Evolutionary conservation across 1,284 basidiomycete genomes (phyloP).

Genomic region (Trichosporon ovoides): DNA sequence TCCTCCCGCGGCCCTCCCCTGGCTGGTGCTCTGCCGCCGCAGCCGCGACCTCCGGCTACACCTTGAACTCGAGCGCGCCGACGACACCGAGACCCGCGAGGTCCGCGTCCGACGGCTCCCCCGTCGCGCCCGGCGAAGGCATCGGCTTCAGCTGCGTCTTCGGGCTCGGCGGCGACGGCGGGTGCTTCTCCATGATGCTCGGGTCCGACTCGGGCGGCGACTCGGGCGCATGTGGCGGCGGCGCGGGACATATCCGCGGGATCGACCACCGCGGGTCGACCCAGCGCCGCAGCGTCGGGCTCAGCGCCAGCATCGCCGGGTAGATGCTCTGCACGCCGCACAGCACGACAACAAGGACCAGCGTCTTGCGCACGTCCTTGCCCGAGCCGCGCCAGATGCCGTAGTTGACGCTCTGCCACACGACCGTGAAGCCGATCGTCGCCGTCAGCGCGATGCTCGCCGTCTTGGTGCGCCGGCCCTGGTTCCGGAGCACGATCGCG

Average conservation of each 20-base stretch:
- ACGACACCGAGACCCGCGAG: not conserved
- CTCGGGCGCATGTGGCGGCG: not conserved
- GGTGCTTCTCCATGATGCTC: not conserved
- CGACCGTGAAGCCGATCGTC: slow-evolving; percentile 30
- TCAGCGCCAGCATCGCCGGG: slow-evolving; percentile 21
- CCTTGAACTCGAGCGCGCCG: not conserved
- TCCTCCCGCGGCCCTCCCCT: no score
- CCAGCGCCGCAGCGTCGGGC: slow-evolving; percentile 24
- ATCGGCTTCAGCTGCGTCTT: not conserved
- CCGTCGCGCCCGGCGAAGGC: not conserved
- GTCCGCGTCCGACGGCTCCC: slow-evolving; percentile 1
- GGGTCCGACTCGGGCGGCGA: not conserved
- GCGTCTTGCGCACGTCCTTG: slow-evolving; percentile 16
- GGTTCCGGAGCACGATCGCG: slow-evolving; percentile 40
- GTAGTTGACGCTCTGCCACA: slow-evolving; percentile 34
- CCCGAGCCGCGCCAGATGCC: slow-evolving; percentile 14
- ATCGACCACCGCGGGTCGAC: slow-evolving; percentile 33
- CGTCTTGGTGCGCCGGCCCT: slow-evolving; percentile 39
- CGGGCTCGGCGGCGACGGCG: not conserved
- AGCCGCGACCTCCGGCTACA: not conserved
- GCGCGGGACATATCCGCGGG: not conserved
- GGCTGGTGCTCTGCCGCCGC: no score
- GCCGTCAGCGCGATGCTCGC: slow-evolving; percentile 33
- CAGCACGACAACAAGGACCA: slow-evolving; percentile 23
- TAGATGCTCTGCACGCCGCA: slow-evolving; percentile 25